Conservation (phyloP, 176 grass and related monocot species). For the Oryza punctata region DNA sequence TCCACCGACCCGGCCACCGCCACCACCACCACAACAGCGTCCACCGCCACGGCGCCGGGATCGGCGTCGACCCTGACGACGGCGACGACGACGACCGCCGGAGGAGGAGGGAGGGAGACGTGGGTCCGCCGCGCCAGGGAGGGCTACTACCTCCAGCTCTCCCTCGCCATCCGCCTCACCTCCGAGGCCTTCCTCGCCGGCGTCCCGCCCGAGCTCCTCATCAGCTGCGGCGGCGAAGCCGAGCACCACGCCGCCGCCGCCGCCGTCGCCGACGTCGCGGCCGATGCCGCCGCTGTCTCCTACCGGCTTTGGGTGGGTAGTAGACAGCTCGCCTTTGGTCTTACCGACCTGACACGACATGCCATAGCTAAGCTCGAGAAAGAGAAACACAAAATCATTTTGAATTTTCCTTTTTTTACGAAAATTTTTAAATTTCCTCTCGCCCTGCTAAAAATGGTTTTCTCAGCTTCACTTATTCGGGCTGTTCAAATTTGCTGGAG, state of each 20-base stretch:
- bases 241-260: constrained; percentile 1
- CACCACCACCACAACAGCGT: constrained; percentile 42
- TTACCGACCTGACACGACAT: neutral
- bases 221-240: constrained; percentile 24
- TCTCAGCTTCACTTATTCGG: neutral
- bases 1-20: neutral
- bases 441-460: no score
- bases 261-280: constrained; percentile 12
- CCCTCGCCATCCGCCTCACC: constrained; percentile 75
- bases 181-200: constrained; percentile 82
- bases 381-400: neutral
- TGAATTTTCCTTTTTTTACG: neutral
- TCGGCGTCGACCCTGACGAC: neutral
- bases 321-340: neutral
- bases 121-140: constrained; percentile 78
- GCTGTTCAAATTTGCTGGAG: neutral
- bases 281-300: constrained; percentile 68
- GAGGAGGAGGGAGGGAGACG: constrained; percentile 35
- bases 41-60: constrained; percentile 42
- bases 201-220: constrained; percentile 42
- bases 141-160: constrained; percentile 88
- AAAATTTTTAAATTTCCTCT: neutral
- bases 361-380: neutral
- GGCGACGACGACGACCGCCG: neutral
- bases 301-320: constrained; percentile 82